These are phyloP conservation scores for Parathielavia appendiculata DNA, from an alignment of 495 filamentous ascomycete species.

Conservation along the genomic window DNA sequence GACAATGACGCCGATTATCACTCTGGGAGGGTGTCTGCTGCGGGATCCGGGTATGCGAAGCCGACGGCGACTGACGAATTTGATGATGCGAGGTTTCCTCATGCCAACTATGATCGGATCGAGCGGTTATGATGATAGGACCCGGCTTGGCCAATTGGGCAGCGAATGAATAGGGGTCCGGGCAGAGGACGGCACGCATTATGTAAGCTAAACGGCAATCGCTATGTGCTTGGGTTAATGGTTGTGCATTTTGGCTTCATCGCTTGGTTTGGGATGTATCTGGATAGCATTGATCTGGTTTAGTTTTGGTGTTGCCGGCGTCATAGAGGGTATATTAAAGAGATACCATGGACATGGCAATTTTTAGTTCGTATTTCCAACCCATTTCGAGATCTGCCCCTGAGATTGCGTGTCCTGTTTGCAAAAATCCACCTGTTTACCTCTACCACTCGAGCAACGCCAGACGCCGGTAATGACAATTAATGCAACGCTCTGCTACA, in stretches of 20 bases:
- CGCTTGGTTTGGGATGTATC: constrained; percentile 1
- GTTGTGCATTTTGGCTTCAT: constrained; percentile 8
- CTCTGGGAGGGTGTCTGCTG: constrained; percentile 26
- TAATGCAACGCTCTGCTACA: neutral
- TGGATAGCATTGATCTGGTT: constrained; percentile 9
- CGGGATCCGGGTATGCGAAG: constrained; percentile 32
- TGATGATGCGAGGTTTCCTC: constrained; percentile 41
- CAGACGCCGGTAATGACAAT: constrained; percentile 13
- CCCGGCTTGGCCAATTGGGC: neutral
- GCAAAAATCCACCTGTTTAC: neutral
- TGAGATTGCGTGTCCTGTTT: neutral
- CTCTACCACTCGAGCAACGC: constrained; percentile 13
- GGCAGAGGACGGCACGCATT: neutral
- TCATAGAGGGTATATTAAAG: constrained; percentile 18
- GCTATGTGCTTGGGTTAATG: neutral
- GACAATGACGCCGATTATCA: constrained; percentile 38
- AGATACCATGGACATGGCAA: constrained; percentile 24
- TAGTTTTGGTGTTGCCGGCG: constrained; percentile 20
- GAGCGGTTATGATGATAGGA: constrained; percentile 11
- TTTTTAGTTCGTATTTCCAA: neutral
- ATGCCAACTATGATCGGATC: constrained; percentile 42
- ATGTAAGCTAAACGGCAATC: neutral
- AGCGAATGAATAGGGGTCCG: neutral
- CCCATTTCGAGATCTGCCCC: neutral
- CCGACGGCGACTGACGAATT: constrained; percentile 36